Conservation (phyloP, 2,329 filamentous ascomycete genomes). For the Pseudogymnoascus sp. region DNA sequence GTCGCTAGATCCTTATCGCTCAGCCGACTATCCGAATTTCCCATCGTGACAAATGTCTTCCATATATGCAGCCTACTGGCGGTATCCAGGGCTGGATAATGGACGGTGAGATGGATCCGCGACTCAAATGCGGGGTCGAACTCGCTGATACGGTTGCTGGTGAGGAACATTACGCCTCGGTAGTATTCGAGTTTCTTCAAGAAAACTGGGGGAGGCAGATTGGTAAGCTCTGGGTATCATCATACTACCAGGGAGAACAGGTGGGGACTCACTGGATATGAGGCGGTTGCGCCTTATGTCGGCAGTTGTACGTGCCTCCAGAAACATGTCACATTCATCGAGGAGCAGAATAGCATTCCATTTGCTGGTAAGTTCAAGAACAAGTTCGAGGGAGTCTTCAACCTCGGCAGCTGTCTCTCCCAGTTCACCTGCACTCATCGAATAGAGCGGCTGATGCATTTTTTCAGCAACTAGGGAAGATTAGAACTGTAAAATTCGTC, state of each 20-base stretch:
- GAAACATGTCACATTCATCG: slow-evolving; percentile 62
- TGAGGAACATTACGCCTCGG: slow-evolving; percentile 32
- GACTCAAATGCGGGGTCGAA: slow-evolving; percentile 29
- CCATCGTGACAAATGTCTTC: slow-evolving; percentile 17
- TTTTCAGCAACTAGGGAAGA: slow-evolving; percentile 34
- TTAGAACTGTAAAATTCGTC: not conserved
- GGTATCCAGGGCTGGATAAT: slow-evolving; percentile 19
- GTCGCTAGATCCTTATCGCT: slow-evolving; percentile 14
- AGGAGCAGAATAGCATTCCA: slow-evolving; percentile 67
- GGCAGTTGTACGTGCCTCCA: slow-evolving; percentile 23
- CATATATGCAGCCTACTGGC: slow-evolving; percentile 20
- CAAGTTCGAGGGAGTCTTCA: slow-evolving; percentile 53
- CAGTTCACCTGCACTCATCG: slow-evolving; percentile 56
- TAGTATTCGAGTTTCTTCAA: slow-evolving; percentile 31
- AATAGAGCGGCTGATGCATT: slow-evolving; percentile 39
- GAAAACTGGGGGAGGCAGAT: slow-evolving; percentile 21
- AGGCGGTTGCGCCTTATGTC: slow-evolving; percentile 34
- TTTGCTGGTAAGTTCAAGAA: slow-evolving; percentile 62
- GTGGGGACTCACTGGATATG: slow-evolving; percentile 17
- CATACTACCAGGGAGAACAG: not conserved
- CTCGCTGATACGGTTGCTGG: slow-evolving; percentile 27
- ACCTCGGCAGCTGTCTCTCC: slow-evolving; percentile 56
- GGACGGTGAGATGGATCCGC: slow-evolving; percentile 26
- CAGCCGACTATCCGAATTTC: slow-evolving; percentile 10
- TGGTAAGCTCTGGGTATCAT: not conserved